Percentiles rank a stretch among this genome's conserved stretches.
These are phyloP conservation scores for Schizochytrium sp. DNA, from an alignment of 108 stramenopile species.

Conservation along the genomic window DNA sequence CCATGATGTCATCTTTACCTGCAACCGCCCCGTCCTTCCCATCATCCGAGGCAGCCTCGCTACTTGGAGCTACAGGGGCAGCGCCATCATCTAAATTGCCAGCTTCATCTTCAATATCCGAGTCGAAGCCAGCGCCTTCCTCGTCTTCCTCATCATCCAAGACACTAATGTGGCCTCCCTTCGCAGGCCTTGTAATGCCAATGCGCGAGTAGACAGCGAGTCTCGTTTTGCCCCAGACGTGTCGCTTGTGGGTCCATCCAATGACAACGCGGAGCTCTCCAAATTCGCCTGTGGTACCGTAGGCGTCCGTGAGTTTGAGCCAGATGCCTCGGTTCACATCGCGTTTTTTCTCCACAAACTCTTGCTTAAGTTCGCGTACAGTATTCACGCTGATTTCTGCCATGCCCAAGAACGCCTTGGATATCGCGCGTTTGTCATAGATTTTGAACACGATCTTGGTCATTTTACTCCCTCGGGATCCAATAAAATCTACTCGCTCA, in stretches of 20 bases:
- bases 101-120: not conserved
- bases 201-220: constrained; percentile 43
- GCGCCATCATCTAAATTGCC: too few species aligned
- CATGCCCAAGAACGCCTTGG: not conserved
- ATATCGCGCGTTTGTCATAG: not conserved
- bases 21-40: not conserved
- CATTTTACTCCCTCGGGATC: not conserved
- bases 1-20: not conserved
- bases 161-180: not conserved
- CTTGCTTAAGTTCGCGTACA: constrained; percentile 36
- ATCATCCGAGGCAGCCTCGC: not conserved
- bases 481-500: constrained; percentile 45
- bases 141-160: constrained; percentile 25
- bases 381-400: constrained; percentile 41
- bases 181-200: not conserved
- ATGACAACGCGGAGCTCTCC: constrained; percentile 38
- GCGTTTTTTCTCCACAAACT: constrained; percentile 9
- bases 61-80: too few species aligned
- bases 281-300: constrained; percentile 21
- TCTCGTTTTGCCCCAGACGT: not conserved
- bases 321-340: constrained; percentile 3
- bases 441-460: constrained; percentile 44
- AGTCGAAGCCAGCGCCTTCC: not conserved
- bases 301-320: constrained; percentile 34
- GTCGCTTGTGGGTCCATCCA: not conserved